Conservation (phyloP, 1,284 basidiomycete species). For the Melampsora americana region DNA sequence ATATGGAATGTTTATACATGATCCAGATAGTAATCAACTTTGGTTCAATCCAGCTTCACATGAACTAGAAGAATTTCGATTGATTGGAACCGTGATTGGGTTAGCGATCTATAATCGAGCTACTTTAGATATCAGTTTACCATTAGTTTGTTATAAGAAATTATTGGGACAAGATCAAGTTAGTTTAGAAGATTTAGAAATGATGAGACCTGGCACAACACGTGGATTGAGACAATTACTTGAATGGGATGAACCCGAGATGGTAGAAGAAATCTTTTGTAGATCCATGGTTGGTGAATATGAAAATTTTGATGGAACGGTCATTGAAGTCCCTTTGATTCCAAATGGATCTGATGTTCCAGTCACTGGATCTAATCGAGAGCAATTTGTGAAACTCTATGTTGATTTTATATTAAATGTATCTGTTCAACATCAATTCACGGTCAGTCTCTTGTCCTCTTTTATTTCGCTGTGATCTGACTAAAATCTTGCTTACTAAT, state of each 20-base stretch:
- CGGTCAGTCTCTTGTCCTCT: background rate
- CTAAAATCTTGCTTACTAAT: conserved; percentile 34
- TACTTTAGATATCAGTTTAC: conserved; percentile 49
- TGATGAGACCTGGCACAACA: conserved; percentile 47
- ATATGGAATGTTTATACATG: conserved; percentile 49
- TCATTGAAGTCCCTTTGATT: conserved; percentile 47
- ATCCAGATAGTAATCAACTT: conserved; percentile 46
- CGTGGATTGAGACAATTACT: conserved; percentile 47
- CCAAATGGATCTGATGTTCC: conserved; percentile 46
- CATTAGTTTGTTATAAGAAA: conserved; percentile 49
- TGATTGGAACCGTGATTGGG: conserved; percentile 49
- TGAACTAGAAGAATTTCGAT: conserved; percentile 49
- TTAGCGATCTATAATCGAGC: conserved; percentile 49
- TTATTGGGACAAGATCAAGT: conserved; percentile 45
- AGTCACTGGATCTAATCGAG: conserved; percentile 48
- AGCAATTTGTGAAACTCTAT: conserved; percentile 42
- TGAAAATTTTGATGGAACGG: conserved; percentile 48
- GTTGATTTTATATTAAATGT: conserved; percentile 21
- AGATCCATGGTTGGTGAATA: conserved; percentile 48
- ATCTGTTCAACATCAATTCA: conserved; percentile 29
- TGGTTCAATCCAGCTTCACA: conserved; percentile 51
- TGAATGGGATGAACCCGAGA: conserved; percentile 44
- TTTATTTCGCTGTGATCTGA: conserved; percentile 38
- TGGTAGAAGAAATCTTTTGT: conserved; percentile 48
- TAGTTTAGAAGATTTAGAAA: conserved; percentile 47